Evolutionary conservation across 2,329 filamentous ascomycete species (phyloP).

Genomic region (Cercospora canescens): DNA sequence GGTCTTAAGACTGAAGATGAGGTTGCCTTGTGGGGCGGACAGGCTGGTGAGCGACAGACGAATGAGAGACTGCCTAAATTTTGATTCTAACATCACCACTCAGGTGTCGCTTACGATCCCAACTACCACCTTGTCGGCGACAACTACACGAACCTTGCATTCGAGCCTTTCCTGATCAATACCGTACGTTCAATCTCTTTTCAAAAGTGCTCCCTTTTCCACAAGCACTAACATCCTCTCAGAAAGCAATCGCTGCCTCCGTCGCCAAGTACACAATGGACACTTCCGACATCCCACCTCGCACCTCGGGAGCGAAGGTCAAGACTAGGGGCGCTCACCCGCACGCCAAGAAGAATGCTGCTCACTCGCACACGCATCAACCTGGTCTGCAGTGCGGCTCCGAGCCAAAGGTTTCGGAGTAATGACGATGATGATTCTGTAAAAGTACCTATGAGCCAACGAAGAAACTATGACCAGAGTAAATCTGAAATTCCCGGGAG

Average conservation of each 20-base stretch:
- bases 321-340: constrained; percentile 17
- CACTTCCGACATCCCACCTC: constrained; percentile 7
- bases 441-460: not conserved
- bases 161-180: constrained; percentile 56
- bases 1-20: constrained; percentile 71
- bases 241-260: constrained; percentile 9
- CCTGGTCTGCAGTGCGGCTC: constrained; percentile 14
- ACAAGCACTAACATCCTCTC: not conserved
- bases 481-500: not conserved
- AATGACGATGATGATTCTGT: not conserved
- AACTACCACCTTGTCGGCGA: constrained; percentile 60
- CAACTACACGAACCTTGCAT: constrained; percentile 55
- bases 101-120: constrained; percentile 45
- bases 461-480: not conserved
- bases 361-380: constrained; percentile 11
- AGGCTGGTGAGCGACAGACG: constrained; percentile 47
- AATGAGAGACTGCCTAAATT: not conserved
- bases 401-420: constrained; percentile 5
- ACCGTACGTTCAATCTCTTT: not conserved
- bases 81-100: not conserved
- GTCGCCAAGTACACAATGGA: constrained; percentile 13
- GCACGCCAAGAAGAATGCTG: constrained; percentile 16
- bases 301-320: constrained; percentile 10
- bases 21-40: constrained; percentile 67
- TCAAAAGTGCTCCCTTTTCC: not conserved